These are phyloP conservation scores for Hyaloscypha bicolor DNA, from an alignment of 495 filamentous ascomycete genomes.

Conservation along the genomic window DNA sequence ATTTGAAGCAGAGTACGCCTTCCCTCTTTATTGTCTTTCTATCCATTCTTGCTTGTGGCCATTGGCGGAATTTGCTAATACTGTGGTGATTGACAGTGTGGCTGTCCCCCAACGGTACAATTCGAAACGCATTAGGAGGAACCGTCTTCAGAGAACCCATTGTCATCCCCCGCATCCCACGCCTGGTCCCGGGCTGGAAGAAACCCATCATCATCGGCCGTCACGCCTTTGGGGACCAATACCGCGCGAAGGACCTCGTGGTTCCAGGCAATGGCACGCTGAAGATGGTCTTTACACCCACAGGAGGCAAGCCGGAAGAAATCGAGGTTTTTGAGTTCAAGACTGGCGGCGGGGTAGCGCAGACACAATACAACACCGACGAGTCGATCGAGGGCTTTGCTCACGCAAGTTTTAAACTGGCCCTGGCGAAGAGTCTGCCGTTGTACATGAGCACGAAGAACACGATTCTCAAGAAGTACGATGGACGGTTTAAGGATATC, in stretches of 20 bases:
- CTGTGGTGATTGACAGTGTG: slow-evolving; percentile 64
- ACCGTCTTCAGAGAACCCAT: slow-evolving; percentile 99
- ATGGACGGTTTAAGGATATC: slow-evolving; percentile 98
- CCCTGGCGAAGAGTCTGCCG: slow-evolving; percentile 80
- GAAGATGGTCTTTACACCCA: slow-evolving; percentile 90
- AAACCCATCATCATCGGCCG: slow-evolving; percentile 98
- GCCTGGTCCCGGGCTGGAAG: slow-evolving; percentile 95
- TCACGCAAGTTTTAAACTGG: slow-evolving; percentile 94
- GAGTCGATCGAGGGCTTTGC: slow-evolving; percentile 94
- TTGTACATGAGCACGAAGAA: slow-evolving; percentile 99
- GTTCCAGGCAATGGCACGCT: slow-evolving; percentile 81
- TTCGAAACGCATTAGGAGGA: slow-evolving; percentile 91
- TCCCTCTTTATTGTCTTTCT: not conserved
- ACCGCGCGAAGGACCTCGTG: slow-evolving; percentile 90
- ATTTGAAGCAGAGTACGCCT: slow-evolving; percentile 88
- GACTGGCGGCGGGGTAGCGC: slow-evolving; percentile 79
- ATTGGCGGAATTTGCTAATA: slow-evolving; percentile 2
- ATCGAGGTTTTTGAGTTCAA: slow-evolving; percentile 91
- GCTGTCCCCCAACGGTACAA: slow-evolving; percentile 97
- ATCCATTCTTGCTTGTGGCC: not conserved
- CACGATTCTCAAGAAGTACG: slow-evolving; percentile 98
- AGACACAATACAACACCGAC: slow-evolving; percentile 97
- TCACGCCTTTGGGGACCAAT: slow-evolving; percentile 98
- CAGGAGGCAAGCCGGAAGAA: slow-evolving; percentile 76
- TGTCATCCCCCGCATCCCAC: slow-evolving; percentile 87